Base-by-base conservation (phyloP, 2,329 filamentous ascomycete species). In the Metarhizium brunneum region DNA sequence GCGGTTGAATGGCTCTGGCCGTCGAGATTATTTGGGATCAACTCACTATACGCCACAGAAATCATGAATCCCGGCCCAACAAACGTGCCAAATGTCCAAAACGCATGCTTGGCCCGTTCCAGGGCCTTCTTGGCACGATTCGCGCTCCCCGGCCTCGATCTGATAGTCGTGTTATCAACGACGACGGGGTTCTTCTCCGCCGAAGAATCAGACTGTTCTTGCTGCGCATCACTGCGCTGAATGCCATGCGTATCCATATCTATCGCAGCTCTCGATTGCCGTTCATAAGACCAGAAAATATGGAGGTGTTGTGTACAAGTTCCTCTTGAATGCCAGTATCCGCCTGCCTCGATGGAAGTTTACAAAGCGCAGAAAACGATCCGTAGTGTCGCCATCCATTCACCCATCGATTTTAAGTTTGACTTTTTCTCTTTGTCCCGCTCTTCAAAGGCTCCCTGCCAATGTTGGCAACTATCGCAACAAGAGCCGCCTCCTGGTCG, bases 41-140 rank as follows among this genome's bases (percentile, higher is more conserved):
- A 68, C 76, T 61, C 66, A 79, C 76, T 83, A 66, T 82, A 83
- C 2, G 80, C 79, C 38, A 83, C 80, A 5, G 79, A 73, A 40
- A 83, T 74, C 69, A 88, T 82, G 65, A 87, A 86, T 1, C 85
- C 85, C 10, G 85, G 85, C 0, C 85, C 85, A 51, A 88, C 69
- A 67, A 88, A 55, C 68, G 66, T 50, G 71, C 70, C 54, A 76
- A 64, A 66, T 8, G 62, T 63, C 45, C 58, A 48, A 40, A 59
- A 52, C n/a, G 54, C 56, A 47, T 57, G 56, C 54, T 58, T 63
- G 42, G 58, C 47, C 52, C 58, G 60, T 42, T 48, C 55, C n/a
- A 63, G 8, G 45, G 20, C 52, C 54, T 54, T 57, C 52, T 25
- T 48, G 35, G 36, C 52, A 29, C 30, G 11, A 2, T n/a, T 8